Evolutionary conservation across 2,329 filamentous ascomycete genomes (phyloP).

Genomic region (Sporothrix curviconia): DNA sequence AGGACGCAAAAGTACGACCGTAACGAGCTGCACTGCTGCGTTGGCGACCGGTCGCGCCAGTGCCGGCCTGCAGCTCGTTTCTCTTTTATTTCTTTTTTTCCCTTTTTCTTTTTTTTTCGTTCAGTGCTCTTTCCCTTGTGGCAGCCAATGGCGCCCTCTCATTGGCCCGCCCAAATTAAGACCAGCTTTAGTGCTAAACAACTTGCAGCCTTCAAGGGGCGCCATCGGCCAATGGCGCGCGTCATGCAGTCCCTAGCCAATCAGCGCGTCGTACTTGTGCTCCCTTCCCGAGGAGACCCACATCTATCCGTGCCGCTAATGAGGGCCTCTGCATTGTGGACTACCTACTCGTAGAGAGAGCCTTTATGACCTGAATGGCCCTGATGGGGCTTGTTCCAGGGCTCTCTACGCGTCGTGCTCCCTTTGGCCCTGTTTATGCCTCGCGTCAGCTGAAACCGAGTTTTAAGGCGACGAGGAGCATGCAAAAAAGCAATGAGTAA

Average conservation of each 20-base stretch:
- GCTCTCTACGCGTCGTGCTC: conserved; percentile 3
- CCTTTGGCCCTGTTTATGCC: conserved; percentile 3
- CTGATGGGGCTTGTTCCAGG: neutral
- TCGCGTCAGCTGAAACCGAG: conserved; percentile 1
- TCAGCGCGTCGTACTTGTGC: neutral
- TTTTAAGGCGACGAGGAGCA: neutral
- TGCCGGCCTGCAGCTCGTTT: neutral
- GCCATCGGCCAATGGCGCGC: conserved; percentile 7
- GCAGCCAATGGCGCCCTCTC: neutral
- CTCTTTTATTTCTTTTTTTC: neutral
- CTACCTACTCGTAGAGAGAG: no score
- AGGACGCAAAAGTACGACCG: neutral
- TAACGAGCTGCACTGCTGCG: neutral
- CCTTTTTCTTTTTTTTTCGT: neutral
- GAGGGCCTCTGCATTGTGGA: no score
- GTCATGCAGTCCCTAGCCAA: neutral
- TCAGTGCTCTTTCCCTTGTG: neutral
- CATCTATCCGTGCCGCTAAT: neutral
- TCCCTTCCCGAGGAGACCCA: neutral
- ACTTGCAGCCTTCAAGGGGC: neutral
- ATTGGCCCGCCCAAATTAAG: conserved; percentile 8
- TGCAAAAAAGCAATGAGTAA: neutral
- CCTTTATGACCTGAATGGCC: neutral
- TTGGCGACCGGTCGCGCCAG: conserved; percentile 5
- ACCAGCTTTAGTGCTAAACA: conserved; percentile 14